These are phyloP conservation scores for Pholiota molesta DNA, from an alignment of 768 basidiomycete species.

Conservation along the genomic window DNA sequence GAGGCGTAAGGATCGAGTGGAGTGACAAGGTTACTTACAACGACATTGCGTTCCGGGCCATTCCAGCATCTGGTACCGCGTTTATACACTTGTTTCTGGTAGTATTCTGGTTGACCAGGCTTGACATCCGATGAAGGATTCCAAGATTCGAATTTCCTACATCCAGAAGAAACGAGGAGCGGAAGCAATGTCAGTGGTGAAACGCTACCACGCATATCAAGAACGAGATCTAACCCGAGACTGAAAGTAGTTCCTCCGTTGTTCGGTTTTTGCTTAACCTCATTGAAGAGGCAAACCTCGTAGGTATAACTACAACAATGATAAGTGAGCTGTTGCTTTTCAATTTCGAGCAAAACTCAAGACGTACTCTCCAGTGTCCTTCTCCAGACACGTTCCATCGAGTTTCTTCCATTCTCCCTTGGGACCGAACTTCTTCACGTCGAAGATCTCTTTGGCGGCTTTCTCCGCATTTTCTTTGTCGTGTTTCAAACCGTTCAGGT, in stretches of 20 bases:
- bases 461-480: conserved; percentile 57
- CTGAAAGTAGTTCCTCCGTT: conserved; percentile 74
- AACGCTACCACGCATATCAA: conserved; percentile 25
- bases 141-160: conserved; percentile 81
- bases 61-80: conserved; percentile 94
- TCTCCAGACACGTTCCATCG: conserved; percentile 76
- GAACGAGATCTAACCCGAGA: conserved; percentile 63
- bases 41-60: conserved; percentile 86
- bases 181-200: background rate
- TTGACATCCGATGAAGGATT: conserved; percentile 59
- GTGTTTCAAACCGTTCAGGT: conserved; percentile 52
- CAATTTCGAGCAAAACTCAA: background rate
- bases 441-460: conserved; percentile 69
- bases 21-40: conserved; percentile 45
- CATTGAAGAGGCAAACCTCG: conserved; percentile 89
- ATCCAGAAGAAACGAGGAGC: background rate
- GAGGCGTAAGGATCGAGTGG: background rate
- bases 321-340: background rate
- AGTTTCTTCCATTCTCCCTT: conserved; percentile 98
- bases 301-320: conserved; percentile 77
- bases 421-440: conserved; percentile 65
- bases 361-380: conserved; percentile 88
- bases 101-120: conserved; percentile 72
- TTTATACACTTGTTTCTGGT: conserved; percentile 81
- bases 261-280: conserved; percentile 87